Evolutionary conservation across 192 early-diverging fungal species (phyloP).

Genomic region (Coemansia sp.): DNA sequence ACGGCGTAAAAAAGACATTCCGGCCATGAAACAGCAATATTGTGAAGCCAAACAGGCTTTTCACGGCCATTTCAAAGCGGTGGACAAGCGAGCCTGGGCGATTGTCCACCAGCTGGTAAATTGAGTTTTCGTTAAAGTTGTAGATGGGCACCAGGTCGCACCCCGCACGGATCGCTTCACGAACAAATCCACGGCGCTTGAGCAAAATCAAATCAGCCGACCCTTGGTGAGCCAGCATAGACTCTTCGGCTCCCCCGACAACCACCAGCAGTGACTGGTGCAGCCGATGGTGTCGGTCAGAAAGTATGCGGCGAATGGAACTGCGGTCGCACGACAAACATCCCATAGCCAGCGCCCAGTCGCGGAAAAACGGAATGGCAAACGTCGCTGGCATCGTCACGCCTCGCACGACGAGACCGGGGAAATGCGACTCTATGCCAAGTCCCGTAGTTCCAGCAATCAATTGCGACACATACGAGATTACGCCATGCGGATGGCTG

Average conservation of each 20-base stretch:
- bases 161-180: constrained; percentile 79
- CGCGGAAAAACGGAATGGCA: constrained; percentile 80
- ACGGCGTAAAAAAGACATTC: constrained; percentile 74
- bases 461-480: constrained; percentile 76
- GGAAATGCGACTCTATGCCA: constrained; percentile 70
- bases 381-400: constrained; percentile 86
- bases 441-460: constrained; percentile 83
- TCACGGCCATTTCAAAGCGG: constrained; percentile 71
- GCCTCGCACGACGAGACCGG: constrained; percentile 75
- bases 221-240: constrained; percentile 66
- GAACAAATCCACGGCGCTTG: constrained; percentile 87
- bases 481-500: constrained; percentile 89
- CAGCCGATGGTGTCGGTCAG: constrained; percentile 59
- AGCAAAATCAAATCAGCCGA: constrained; percentile 70
- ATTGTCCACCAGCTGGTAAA: constrained; percentile 79
- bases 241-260: constrained; percentile 89
- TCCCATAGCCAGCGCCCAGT: constrained; percentile 77
- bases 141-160: constrained; percentile 85
- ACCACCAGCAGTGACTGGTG: constrained; percentile 69
- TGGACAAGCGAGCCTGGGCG: constrained; percentile 63
- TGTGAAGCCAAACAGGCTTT: constrained; percentile 70
- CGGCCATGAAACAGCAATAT: constrained; percentile 80
- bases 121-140: constrained; percentile 92
- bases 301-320: constrained; percentile 78
- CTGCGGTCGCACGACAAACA: constrained; percentile 71